phyloP scores from a whole-genome alignment of 2,329 filamentous ascomycete species.

The Alternaria angustiovoidea region DNA sequence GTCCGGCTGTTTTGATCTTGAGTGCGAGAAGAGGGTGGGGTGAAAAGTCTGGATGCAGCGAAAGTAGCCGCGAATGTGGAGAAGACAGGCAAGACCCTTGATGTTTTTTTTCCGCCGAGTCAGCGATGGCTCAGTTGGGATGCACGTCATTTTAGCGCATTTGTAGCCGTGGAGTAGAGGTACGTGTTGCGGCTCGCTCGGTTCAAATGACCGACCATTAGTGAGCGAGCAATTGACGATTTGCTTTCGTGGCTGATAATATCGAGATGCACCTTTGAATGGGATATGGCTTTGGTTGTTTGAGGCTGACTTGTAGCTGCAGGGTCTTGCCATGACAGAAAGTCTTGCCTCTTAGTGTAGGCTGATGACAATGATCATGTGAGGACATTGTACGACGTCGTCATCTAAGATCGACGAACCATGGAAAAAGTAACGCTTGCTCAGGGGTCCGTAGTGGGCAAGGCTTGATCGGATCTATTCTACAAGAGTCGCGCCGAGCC shows the following conservation, averaged over 20 bases:
- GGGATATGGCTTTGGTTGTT: neutral
- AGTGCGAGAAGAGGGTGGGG: constrained; percentile 22
- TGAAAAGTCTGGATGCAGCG: constrained; percentile 23
- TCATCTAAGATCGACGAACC: constrained; percentile 16
- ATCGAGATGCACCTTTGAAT: constrained; percentile 10
- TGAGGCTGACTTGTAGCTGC: constrained; percentile 14
- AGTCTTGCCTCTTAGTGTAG: neutral
- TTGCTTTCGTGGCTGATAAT: constrained; percentile 10
- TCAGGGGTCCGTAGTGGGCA: constrained; percentile 5
- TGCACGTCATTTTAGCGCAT: constrained; percentile 37
- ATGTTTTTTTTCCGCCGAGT: constrained; percentile 13
- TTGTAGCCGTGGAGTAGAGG: constrained; percentile 26
- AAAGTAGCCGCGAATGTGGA: constrained; percentile 24
- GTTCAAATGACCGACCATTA: constrained; percentile 24
- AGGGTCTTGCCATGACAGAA: constrained; percentile 2
- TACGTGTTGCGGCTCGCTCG: constrained; percentile 24
- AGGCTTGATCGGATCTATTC: constrained; percentile 10
- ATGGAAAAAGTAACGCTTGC: constrained; percentile 16
- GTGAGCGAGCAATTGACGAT: constrained; percentile 12
- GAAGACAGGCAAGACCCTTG: constrained; percentile 31
- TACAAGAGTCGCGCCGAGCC: constrained; percentile 12
- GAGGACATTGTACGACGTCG: constrained; percentile 5
- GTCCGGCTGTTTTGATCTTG: constrained; percentile 11
- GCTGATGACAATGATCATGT: constrained; percentile 1
- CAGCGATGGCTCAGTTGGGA: constrained; percentile 24